Percentiles rank a stretch among this genome's conserved stretches.
phyloP scores from a whole-genome alignment of 148 eudicot species.

The Rheum nobile region DNA sequence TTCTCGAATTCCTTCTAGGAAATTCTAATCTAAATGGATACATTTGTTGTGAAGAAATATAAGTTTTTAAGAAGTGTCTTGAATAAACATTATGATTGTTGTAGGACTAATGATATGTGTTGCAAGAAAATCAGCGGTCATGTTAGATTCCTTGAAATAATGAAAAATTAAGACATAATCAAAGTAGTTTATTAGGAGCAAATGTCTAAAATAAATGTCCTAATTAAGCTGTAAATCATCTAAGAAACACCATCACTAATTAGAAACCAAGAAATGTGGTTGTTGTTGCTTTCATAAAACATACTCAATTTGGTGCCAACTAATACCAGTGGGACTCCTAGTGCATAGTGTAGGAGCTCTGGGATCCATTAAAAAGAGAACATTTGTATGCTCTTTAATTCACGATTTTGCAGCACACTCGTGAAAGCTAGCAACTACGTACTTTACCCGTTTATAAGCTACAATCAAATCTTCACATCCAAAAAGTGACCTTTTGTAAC shows the following conservation, averaged over 20 bases:
- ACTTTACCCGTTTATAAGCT: conserved; percentile 2
- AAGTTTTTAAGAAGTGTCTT: too few species aligned
- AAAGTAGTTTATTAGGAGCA: too few species aligned
- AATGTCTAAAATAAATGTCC: too few species aligned
- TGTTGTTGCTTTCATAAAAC: conserved; percentile 11
- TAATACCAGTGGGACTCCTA: conserved; percentile 82
- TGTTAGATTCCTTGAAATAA: too few species aligned
- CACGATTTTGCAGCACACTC: conserved; percentile 9
- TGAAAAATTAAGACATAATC: too few species aligned
- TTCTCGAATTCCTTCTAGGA: too few species aligned
- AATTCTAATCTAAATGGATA: too few species aligned
- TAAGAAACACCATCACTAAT: too few species aligned
- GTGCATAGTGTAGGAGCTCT: conserved; percentile 96
- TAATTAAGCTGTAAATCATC: not conserved
- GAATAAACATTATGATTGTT: too few species aligned
- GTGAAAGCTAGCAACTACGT: not conserved
- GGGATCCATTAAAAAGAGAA: conserved; percentile 92
- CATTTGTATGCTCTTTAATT: not conserved
- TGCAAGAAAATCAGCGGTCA: too few species aligned
- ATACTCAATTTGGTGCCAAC: conserved; percentile 96
- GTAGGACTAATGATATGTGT: too few species aligned
- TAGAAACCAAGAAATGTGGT: not conserved
- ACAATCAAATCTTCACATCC: not conserved
- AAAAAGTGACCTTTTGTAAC: conserved; percentile 57
- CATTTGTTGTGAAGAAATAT: too few species aligned